Percentiles rank a stretch among this genome's conserved stretches.
phyloP scores from a whole-genome alignment of 2,329 filamentous ascomycete genomes.

The Xylaria sp. region DNA sequence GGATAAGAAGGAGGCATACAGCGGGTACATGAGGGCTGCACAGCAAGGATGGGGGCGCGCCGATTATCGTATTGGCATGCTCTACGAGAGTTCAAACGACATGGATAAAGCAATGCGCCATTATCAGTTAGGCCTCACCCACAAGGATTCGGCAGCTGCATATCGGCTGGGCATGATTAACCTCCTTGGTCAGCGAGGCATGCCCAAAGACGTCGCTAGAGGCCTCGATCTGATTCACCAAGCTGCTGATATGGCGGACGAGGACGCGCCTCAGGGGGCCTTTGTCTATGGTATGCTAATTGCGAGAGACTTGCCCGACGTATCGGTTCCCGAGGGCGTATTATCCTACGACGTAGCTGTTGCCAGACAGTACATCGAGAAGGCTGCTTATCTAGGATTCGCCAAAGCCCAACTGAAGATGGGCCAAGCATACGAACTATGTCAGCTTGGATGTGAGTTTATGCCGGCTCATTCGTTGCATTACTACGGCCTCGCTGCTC shows the following conservation, averaged over 20 bases:
- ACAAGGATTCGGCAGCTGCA: slow-evolving; percentile 86
- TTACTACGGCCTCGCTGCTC: slow-evolving; percentile 92
- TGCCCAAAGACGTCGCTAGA: slow-evolving; percentile 79
- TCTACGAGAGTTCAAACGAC: slow-evolving; percentile 95
- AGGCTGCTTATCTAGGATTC: slow-evolving; percentile 94
- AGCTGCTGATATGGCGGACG: slow-evolving; percentile 88
- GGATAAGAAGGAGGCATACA: slow-evolving; percentile 94
- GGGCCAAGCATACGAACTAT: slow-evolving; percentile 94
- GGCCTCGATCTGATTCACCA: slow-evolving; percentile 85
- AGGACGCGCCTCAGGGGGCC: slow-evolving; percentile 95
- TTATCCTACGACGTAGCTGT: slow-evolving; percentile 76
- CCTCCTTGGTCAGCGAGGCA: slow-evolving; percentile 90
- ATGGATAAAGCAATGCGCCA: slow-evolving; percentile 89
- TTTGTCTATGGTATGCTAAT: slow-evolving; percentile 97
- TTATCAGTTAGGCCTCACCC: slow-evolving; percentile 82
- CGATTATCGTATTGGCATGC: slow-evolving; percentile 98
- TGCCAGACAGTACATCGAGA: slow-evolving; percentile 90
- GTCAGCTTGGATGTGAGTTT: slow-evolving; percentile 93
- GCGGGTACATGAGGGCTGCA: slow-evolving; percentile 85
- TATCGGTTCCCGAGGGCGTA: slow-evolving; percentile 76
- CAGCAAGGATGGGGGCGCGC: slow-evolving; percentile 87
- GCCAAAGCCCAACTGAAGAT: slow-evolving; percentile 97
- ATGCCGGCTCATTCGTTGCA: slow-evolving; percentile 91
- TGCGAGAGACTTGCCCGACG: slow-evolving; percentile 89
- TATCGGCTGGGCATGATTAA: slow-evolving; percentile 97